Evolutionary conservation across 495 filamentous ascomycete genomes (phyloP), one percentile per base, ranked within the genome.

Genomic region (Podospora tetraspora): DNA sequence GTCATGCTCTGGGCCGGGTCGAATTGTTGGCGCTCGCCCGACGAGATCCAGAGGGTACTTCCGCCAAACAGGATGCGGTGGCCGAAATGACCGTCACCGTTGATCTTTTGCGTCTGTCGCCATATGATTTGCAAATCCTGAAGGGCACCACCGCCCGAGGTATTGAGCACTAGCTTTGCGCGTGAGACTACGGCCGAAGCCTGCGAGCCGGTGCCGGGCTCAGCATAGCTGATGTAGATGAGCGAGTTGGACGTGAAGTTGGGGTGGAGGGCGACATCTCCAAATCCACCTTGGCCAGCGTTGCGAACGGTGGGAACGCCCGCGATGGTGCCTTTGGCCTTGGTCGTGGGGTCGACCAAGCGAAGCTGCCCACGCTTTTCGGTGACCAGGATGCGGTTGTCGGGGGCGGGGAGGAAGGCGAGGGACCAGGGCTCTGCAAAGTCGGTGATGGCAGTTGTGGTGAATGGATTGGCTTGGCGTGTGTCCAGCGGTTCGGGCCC

Each of bases 161-260:
- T 61, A 64, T 71, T 69, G 8, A 78, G 75, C 62, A 71, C 73
- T 37, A 78, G 73, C 70, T 73, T 76, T 70, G 76, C 76, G 27
- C 70, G 76, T 56, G 76, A 75, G 32, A 78, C 76, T 67, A 75
- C 76, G 30, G 70, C 76, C 23, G 73, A 73, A 23, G 76, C 72
- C 0, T 61, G 59, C 72, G 71, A 8, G 59, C 76, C 76, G 43
- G 62, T 62, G 69, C 76, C 76, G 70, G 64, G 64, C 66, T 78
- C 76, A 67, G 76, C 75, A 71, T 78, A 78, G 75, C 75, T 77
- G 73, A 78, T 59, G 66, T 78, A 78, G n/a, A 78, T 59, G n/a
- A 78, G 71, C 57, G 67, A 72, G 75, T 78, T 78, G 56, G 75
- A 69, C 43, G 75, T 67, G 64, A 73, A 78, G 16, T 74, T 52